Conservation (phyloP, 108 stramenopile species). For the Nannochloropsis oceanica region DNA sequence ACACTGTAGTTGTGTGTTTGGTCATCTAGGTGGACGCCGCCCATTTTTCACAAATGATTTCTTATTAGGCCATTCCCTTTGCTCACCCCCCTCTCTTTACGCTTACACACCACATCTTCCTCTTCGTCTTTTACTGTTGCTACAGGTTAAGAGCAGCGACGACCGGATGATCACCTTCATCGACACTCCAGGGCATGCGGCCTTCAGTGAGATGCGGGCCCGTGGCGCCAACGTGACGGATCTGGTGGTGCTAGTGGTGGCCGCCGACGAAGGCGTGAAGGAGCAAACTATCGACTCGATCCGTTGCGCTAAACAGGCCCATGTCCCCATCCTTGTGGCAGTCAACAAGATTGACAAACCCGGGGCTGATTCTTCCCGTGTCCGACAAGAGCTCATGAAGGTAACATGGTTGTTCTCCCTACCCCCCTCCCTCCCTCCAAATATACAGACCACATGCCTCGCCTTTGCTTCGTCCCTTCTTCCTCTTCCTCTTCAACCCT, state of each 20-base stretch:
- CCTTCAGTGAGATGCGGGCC: constrained; percentile 72
- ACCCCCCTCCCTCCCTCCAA: neutral
- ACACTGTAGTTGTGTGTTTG: neutral
- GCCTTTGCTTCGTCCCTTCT: too few species aligned
- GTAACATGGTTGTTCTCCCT: neutral
- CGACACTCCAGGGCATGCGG: constrained; percentile 41
- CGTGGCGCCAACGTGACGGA: constrained; percentile 81
- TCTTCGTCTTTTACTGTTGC: neutral
- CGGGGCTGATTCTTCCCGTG: constrained; percentile 6
- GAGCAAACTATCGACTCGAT: constrained; percentile 85
- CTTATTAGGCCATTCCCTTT: neutral
- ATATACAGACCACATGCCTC: too few species aligned
- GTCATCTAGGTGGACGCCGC: too few species aligned
- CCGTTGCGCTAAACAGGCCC: constrained; percentile 66
- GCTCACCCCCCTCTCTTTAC: neutral
- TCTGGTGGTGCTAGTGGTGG: constrained; percentile 86
- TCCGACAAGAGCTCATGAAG: constrained; percentile 26
- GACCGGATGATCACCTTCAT: constrained; percentile 41
- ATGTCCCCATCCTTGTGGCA: constrained; percentile 64
- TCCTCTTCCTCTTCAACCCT: too few species aligned
- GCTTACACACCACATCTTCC: neutral
- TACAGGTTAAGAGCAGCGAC: constrained; percentile 20
- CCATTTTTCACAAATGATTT: too few species aligned
- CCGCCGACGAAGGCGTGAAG: constrained; percentile 88
- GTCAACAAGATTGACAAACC: constrained; percentile 68